phyloP scores from a whole-genome alignment of 2,329 filamentous ascomycete species.

The Penicillium concentricum region DNA sequence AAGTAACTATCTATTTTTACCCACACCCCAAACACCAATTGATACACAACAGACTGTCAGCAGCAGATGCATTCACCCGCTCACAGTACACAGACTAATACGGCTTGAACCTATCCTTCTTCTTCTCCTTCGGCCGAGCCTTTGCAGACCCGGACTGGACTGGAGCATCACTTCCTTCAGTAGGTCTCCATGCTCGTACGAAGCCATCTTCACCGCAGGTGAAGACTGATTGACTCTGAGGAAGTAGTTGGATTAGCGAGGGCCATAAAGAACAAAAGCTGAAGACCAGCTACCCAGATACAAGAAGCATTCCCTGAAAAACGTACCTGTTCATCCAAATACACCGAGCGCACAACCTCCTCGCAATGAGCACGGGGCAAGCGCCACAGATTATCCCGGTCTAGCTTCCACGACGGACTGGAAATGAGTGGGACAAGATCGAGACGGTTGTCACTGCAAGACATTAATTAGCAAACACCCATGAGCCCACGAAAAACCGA shows the following conservation, averaged over 20 bases:
- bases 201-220: constrained; percentile 48
- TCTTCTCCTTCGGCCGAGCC: constrained; percentile 33
- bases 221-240: constrained; percentile 41
- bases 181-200: constrained; percentile 40
- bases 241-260: neutral
- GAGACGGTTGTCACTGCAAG: constrained; percentile 38
- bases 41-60: constrained; percentile 16
- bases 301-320: neutral
- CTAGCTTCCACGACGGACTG: constrained; percentile 40
- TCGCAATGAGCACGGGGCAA: constrained; percentile 50
- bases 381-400: constrained; percentile 41
- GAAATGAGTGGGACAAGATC: constrained; percentile 44
- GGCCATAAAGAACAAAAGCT: neutral
- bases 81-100: constrained; percentile 26
- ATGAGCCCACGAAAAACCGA: neutral
- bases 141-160: constrained; percentile 22
- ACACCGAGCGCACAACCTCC: constrained; percentile 49
- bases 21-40: constrained; percentile 9
- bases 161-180: constrained; percentile 16
- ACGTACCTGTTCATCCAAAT: constrained; percentile 46
- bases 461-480: neutral
- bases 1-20: constrained; percentile 14
- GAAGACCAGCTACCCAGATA: neutral
- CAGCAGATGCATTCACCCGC: constrained; percentile 2
- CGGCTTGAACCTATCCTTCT: constrained; percentile 41